phyloP scores from a whole-genome alignment of 2,329 filamentous ascomycete species.

The Calonectria fujianensis region DNA sequence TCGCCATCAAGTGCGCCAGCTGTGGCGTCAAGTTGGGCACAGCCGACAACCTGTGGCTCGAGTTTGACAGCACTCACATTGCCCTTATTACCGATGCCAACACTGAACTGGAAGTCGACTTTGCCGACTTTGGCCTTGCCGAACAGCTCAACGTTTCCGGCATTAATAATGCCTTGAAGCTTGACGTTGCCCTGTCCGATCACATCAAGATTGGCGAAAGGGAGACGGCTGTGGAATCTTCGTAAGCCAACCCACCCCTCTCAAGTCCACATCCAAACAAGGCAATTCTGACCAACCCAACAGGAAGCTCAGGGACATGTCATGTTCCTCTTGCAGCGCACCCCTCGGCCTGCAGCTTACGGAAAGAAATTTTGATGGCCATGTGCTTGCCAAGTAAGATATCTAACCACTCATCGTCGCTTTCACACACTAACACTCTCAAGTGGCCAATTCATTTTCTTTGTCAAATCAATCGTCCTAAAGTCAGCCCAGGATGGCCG shows the following conservation, averaged over 20 bases:
- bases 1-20: constrained; percentile 60
- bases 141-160: constrained; percentile 46
- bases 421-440: constrained; percentile 27
- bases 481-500: constrained; percentile 47
- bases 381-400: constrained; percentile 62
- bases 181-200: constrained; percentile 53
- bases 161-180: constrained; percentile 33
- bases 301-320: constrained; percentile 62
- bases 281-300: not conserved
- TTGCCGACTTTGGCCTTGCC: constrained; percentile 55
- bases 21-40: constrained; percentile 57
- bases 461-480: constrained; percentile 55
- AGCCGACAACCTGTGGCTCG: constrained; percentile 62
- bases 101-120: constrained; percentile 42
- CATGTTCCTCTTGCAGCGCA: constrained; percentile 57
- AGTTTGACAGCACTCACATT: constrained; percentile 64
- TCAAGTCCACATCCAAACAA: not conserved
- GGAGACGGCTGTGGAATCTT: constrained; percentile 61
- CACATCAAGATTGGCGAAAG: constrained; percentile 56
- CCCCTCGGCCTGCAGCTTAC: constrained; percentile 61
- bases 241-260: constrained; percentile 51
- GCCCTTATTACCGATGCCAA: constrained; percentile 58
- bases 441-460: constrained; percentile 63
- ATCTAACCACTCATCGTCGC: not conserved
- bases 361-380: constrained; percentile 57